A percentile compares a stretch with the other conserved stretches of the same genome.
These are phyloP conservation scores for Lactarius akahatsu DNA, from an alignment of 768 basidiomycete species.

Conservation along the genomic window DNA sequence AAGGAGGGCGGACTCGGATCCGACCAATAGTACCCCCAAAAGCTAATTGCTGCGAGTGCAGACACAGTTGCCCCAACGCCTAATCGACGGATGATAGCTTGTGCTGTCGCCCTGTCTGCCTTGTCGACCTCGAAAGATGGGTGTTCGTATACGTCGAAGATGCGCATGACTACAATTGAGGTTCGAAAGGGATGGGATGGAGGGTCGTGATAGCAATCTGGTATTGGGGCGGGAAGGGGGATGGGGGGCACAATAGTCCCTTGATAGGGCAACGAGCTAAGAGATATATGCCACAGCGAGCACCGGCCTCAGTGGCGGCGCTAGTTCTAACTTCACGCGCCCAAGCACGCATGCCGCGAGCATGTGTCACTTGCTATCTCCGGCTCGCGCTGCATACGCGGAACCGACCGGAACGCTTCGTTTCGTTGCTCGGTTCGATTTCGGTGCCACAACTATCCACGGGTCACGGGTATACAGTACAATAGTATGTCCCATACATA, in stretches of 20 bases:
- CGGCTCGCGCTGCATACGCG: neutral
- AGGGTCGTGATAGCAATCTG: neutral
- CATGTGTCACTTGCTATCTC: conserved; percentile 1
- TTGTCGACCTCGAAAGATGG: conserved; percentile 26
- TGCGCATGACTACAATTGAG: conserved; percentile 21
- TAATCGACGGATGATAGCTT: conserved; percentile 21
- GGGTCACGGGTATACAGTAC: neutral
- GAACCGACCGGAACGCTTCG: neutral
- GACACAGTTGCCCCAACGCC: conserved; percentile 25
- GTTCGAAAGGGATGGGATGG: neutral
- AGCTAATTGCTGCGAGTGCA: conserved; percentile 20
- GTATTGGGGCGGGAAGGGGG: neutral
- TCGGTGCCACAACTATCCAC: neutral
- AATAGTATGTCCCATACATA: neutral
- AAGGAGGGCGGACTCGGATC: conserved; percentile 19
- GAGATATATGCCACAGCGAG: conserved; percentile 4
- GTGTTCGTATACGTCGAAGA: conserved; percentile 30
- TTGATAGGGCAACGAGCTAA: neutral
- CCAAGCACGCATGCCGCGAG: neutral
- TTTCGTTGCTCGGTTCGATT: conserved; percentile 1
- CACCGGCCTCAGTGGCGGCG: neutral
- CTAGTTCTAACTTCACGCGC: neutral
- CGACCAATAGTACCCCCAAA: conserved; percentile 28
- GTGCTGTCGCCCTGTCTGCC: conserved; percentile 15
- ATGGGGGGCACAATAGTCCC: neutral